Conservation (phyloP, 1,284 basidiomycete genomes). For the Microbotryum silenes-acaulis region DNA sequence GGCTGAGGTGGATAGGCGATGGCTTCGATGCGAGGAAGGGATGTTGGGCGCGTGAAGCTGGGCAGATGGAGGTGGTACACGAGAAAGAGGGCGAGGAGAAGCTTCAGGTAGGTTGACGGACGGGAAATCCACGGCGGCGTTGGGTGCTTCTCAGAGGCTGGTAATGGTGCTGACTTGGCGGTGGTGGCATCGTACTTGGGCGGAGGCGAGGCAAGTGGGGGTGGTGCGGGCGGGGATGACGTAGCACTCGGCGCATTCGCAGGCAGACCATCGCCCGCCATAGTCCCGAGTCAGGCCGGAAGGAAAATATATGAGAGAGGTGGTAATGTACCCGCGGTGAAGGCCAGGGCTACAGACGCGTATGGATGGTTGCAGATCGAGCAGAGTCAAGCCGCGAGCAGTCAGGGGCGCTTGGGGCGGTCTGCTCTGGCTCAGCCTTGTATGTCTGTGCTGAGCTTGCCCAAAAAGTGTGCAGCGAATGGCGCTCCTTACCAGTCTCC, state of each 20-base stretch:
- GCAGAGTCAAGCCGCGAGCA: too few relatives aligned
- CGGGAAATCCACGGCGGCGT: not conserved
- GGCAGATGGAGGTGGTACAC: not conserved
- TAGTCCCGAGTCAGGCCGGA: too few relatives aligned
- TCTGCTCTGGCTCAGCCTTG: too few relatives aligned
- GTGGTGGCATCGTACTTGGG: not conserved
- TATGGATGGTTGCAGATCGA: too few relatives aligned
- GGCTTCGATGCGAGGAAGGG: constrained; percentile 1
- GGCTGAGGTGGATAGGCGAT: not conserved
- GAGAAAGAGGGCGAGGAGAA: not conserved
- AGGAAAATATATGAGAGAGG: too few relatives aligned
- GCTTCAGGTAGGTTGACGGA: not conserved
- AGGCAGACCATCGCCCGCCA: too few relatives aligned
- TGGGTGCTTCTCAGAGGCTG: not conserved
- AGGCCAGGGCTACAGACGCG: too few relatives aligned
- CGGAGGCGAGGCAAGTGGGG: not conserved
- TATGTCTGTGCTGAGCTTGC: not conserved
- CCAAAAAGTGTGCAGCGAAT: not conserved
- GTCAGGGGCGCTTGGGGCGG: too few relatives aligned
- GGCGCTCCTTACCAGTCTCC: not conserved
- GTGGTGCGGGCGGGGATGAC: too few relatives aligned
- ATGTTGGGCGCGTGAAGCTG: not conserved
- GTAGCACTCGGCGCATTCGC: too few relatives aligned
- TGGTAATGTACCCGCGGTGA: too few relatives aligned
- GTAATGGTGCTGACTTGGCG: not conserved